Evolutionary conservation across 148 eudicot genomes (phyloP).

Genomic region (Amaranthus cruentus): DNA sequence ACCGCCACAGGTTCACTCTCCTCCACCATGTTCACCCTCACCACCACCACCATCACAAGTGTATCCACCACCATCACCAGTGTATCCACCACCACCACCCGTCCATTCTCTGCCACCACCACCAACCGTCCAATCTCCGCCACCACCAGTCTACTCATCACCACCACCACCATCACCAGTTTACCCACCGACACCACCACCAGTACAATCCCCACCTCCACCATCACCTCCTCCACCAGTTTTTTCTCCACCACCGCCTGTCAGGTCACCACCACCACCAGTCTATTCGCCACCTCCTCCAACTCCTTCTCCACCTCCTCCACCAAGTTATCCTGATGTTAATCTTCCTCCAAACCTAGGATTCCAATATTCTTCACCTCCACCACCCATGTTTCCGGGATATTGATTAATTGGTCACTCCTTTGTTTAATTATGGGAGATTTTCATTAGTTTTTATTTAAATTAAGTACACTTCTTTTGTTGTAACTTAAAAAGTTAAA

Average conservation of each 20-base stretch:
- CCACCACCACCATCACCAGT: constrained; percentile 26
- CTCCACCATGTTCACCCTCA: constrained; percentile 10
- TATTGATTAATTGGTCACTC: constrained; percentile 18
- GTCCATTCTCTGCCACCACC: constrained; percentile 23
- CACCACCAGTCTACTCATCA: constrained; percentile 21
- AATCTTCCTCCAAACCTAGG: constrained; percentile 53
- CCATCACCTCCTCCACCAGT: constrained; percentile 29
- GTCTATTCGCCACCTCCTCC: constrained; percentile 29
- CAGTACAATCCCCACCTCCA: constrained; percentile 23
- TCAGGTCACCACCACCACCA: constrained; percentile 29
- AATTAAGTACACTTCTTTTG: neutral
- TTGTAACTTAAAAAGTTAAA: neutral
- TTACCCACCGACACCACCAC: constrained; percentile 28
- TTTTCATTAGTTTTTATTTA: neutral
- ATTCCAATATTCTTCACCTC: constrained; percentile 49
- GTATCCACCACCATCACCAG: constrained; percentile 17
- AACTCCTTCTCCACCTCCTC: constrained; percentile 19
- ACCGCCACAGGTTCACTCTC: constrained; percentile 11
- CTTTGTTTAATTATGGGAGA: neutral
- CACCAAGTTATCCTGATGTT: constrained; percentile 24
- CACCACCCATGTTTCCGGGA: constrained; percentile 53
- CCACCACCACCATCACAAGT: constrained; percentile 26
- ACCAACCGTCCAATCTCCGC: constrained; percentile 6
- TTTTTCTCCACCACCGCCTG: constrained; percentile 29
- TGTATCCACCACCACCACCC: constrained; percentile 19